These are phyloP conservation scores for Sphagnurus paluster DNA, from an alignment of 1,284 basidiomycete species.

Conservation along the genomic window DNA sequence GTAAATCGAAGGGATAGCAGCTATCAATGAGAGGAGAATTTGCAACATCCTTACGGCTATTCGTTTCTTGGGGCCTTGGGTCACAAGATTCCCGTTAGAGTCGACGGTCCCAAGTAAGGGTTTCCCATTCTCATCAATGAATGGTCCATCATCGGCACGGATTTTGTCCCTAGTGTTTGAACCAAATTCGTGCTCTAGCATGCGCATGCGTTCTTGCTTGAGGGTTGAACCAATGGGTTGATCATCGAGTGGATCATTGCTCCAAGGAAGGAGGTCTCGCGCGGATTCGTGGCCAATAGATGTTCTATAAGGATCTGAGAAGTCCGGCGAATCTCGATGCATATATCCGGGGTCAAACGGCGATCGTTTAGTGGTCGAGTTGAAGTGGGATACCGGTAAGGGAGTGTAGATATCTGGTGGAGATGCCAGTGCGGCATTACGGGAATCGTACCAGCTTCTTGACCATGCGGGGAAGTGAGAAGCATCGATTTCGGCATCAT, in stretches of 20 bases:
- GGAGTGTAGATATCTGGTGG: slow-evolving; percentile 36
- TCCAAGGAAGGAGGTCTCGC: slow-evolving; percentile 49
- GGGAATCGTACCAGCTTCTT: slow-evolving; percentile 52
- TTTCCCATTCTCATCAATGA: slow-evolving; percentile 45
- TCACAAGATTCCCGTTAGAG: slow-evolving; percentile 54
- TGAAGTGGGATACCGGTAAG: slow-evolving; percentile 32
- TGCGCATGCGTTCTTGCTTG: slow-evolving; percentile 66
- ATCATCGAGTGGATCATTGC: slow-evolving; percentile 40
- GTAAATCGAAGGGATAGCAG: slow-evolving; percentile 58
- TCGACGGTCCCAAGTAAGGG: slow-evolving; percentile 59
- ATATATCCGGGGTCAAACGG: slow-evolving; percentile 41
- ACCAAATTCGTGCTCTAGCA: slow-evolving; percentile 68
- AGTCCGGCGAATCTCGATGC: slow-evolving; percentile 20
- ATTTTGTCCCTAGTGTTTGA: slow-evolving; percentile 32
- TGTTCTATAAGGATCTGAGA: slow-evolving; percentile 22
- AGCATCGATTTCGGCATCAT: slow-evolving; percentile 52
- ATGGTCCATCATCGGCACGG: slow-evolving; percentile 23
- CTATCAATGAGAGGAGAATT: slow-evolving; percentile 48
- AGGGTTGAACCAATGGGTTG: slow-evolving; percentile 45
- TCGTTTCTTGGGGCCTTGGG: slow-evolving; percentile 63
- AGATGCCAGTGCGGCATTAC: slow-evolving; percentile 24
- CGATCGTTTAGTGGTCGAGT: slow-evolving; percentile 27
- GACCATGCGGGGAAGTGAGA: slow-evolving; percentile 64
- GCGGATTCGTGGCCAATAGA: slow-evolving; percentile 37
- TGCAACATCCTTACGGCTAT: slow-evolving; percentile 48